These are phyloP conservation scores for Cerrena zonata DNA, from an alignment of 1,284 basidiomycete species.

Conservation along the genomic window DNA sequence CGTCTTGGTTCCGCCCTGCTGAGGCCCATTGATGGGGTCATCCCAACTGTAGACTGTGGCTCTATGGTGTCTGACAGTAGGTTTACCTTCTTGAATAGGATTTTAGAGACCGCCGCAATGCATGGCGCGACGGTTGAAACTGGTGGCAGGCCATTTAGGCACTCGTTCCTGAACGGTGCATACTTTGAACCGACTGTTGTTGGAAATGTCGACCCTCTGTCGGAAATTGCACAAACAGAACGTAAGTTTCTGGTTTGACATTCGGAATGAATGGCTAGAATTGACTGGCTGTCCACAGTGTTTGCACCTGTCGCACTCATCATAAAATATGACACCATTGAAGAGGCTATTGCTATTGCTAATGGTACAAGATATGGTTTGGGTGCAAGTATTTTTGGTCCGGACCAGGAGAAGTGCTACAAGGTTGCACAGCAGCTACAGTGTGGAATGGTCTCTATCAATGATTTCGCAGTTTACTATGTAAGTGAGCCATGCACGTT, in stretches of 20 bases:
- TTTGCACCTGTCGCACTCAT: constrained; percentile 87
- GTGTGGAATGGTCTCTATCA: constrained; percentile 95
- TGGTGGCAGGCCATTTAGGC: constrained; percentile 61
- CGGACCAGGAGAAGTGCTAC: constrained; percentile 67
- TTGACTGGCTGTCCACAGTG: constrained; percentile 39
- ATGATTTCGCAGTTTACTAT: constrained; percentile 92
- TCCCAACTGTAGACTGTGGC: constrained; percentile 71
- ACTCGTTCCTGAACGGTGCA: constrained; percentile 60
- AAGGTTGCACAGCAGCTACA: constrained; percentile 75
- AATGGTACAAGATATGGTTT: constrained; percentile 85
- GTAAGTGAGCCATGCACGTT: constrained; percentile 47
- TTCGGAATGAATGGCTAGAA: not conserved
- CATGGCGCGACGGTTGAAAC: constrained; percentile 66
- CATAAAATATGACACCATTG: constrained; percentile 74
- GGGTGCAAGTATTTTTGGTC: constrained; percentile 94
- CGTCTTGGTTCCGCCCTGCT: constrained; percentile 68
- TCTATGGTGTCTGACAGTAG: constrained; percentile 70
- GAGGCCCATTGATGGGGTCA: constrained; percentile 57
- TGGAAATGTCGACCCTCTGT: constrained; percentile 69
- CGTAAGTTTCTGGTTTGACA: constrained; percentile 47
- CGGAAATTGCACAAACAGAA: constrained; percentile 77
- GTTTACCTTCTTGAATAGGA: constrained; percentile 67
- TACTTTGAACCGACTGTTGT: constrained; percentile 89
- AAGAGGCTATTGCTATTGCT: constrained; percentile 81
- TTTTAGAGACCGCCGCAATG: constrained; percentile 68